These are phyloP conservation scores for Chlamydomonas reinhardtii DNA, from an alignment of 163 green algal genomes.

Conservation along the genomic window DNA sequence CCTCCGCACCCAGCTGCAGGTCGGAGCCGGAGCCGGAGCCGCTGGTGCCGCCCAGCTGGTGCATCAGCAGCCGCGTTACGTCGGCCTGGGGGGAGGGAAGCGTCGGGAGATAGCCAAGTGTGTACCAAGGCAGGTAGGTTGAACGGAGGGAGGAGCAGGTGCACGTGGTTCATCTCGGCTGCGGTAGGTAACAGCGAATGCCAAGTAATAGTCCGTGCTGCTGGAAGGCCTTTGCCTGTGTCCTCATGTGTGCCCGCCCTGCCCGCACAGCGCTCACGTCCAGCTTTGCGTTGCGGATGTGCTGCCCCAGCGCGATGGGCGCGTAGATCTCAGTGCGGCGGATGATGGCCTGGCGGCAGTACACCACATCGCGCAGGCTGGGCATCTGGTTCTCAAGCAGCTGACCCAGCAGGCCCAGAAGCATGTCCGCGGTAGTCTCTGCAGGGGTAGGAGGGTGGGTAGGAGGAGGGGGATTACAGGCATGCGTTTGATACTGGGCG, in stretches of 20 bases:
- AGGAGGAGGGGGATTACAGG: neutral
- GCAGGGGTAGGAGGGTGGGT: neutral
- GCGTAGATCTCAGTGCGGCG: neutral
- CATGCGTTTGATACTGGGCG: no score
- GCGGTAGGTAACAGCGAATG: no score
- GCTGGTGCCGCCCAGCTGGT: neutral
- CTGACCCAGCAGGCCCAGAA: slow-evolving; percentile 37
- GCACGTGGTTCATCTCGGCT: no score
- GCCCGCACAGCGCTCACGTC: slow-evolving; percentile 1
- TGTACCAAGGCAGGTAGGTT: neutral
- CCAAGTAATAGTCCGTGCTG: no score
- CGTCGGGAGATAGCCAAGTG: no score
- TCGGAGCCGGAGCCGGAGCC: no score
- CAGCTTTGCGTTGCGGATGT: neutral
- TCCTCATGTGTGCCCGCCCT: no score
- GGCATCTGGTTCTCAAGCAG: slow-evolving; percentile 15
- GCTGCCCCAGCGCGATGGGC: neutral
- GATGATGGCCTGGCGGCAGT: neutral
- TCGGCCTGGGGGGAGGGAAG: neutral
- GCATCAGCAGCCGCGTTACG: neutral
- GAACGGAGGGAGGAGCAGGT: neutral
- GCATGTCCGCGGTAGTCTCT: slow-evolving; percentile 34
- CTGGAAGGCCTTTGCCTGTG: no score
- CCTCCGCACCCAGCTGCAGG: no score
- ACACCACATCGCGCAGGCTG: slow-evolving; percentile 22